These are phyloP conservation scores for Camelina hispida DNA, from an alignment of 345 rosid species.

Conservation along the genomic window DNA sequence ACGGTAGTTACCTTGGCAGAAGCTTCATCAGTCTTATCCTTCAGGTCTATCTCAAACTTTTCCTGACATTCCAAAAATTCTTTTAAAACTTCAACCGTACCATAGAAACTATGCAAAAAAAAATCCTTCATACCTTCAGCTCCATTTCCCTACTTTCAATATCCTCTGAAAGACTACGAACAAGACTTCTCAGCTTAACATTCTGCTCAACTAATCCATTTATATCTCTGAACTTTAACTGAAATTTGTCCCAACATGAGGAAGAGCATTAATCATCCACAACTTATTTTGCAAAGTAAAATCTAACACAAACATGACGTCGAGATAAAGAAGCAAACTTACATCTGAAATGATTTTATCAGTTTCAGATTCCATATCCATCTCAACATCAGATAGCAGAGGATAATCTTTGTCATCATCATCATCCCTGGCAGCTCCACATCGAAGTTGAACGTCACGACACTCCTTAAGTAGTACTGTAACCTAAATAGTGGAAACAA, in stretches of 20 bases:
- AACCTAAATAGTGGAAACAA: slow-evolving; percentile 56
- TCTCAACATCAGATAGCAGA: slow-evolving; percentile 51
- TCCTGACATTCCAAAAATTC: slow-evolving; percentile 57
- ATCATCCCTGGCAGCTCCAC: slow-evolving; percentile 64
- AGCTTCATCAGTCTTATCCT: slow-evolving; percentile 75
- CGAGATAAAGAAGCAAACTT: slow-evolving; percentile 38
- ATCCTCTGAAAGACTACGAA: slow-evolving; percentile 79
- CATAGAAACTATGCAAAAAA: neutral
- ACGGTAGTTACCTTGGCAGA: slow-evolving; percentile 82
- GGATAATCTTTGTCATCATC: slow-evolving; percentile 53
- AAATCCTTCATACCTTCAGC: slow-evolving; percentile 64
- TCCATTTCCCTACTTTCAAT: slow-evolving; percentile 72
- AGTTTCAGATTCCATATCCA: slow-evolving; percentile 58
- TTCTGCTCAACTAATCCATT: slow-evolving; percentile 96
- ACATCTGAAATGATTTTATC: slow-evolving; percentile 84
- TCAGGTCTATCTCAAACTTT: slow-evolving; percentile 67
- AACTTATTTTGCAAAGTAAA: neutral
- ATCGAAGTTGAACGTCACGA: slow-evolving; percentile 86
- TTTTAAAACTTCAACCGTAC: slow-evolving; percentile 23
- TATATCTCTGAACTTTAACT: slow-evolving; percentile 93
- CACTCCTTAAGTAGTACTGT: slow-evolving; percentile 94
- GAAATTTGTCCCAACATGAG: slow-evolving; percentile 45
- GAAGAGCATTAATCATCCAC: slow-evolving; percentile 27
- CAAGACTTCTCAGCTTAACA: slow-evolving; percentile 90
- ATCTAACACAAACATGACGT: slow-evolving; percentile 23